Base-by-base conservation (phyloP, 768 basidiomycete species). In the Rhodotorula sphaerocarpa region DNA sequence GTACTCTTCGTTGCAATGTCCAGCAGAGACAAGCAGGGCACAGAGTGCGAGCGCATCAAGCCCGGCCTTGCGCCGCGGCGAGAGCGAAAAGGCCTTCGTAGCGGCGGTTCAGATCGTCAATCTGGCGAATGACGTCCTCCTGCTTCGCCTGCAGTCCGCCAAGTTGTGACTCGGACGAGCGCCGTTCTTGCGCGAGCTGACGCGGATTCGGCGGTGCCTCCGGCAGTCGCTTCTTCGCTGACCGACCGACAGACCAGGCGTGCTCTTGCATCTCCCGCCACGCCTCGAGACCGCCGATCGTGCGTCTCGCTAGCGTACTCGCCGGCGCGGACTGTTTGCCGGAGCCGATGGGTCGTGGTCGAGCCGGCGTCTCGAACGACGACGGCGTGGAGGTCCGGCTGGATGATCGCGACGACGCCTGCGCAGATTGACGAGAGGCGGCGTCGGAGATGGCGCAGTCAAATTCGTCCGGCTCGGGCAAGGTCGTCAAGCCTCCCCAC, bases 251-350 rank as follows among this genome's bases (percentile, higher is more conserved):
- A 9, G 44, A 41, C 63, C 64, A 69, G 1, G 68, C 68, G 23
- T 65, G 60, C 55, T 65, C 68, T 50, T 69, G 68, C 68, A 69
- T 69, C 58, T 65, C 63, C 31, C 46, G 47, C 68, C 68, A 69
- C 9, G 68, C 68, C 33, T 69, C 68, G 11, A 69, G 53, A 6
- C 57, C 63, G 23, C 51, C 28, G 42, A 67, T 27, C 18, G 27
- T 5, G 12, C 55, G 45, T 31, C 53, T 36, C 18, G 47, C 25
- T 4, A 59, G 42, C 36, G 36, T 39, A 16, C 36, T 39, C 10
- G 36, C 36, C 36, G 36, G 11, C 51, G 25, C 25, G n/a, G n/a
- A n/a, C 45, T 48, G 28, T 50, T 20, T 6, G 31, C 3, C 25
- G 53, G 43, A 44, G 43, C 23, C 36, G 36, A 9, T 39, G 10